Evolutionary conservation across 768 basidiomycete genomes (phyloP).

Genomic region (Amanita fuliginea): DNA sequence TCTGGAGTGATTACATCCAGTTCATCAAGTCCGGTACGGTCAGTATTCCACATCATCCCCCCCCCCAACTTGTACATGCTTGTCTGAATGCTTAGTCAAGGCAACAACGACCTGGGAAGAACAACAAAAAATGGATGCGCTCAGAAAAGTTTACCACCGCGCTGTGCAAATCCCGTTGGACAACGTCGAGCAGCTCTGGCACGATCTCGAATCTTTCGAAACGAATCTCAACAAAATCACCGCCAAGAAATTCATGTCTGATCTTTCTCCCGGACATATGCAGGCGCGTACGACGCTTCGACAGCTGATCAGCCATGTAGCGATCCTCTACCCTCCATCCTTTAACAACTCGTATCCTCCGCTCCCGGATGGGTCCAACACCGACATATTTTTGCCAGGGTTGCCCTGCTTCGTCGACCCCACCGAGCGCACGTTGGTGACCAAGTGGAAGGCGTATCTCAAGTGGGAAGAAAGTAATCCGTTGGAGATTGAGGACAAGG

Average conservation of each 20-base stretch:
- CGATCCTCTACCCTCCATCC: slow-evolving; percentile 40
- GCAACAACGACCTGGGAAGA: slow-evolving; percentile 87
- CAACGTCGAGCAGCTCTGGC: slow-evolving; percentile 89
- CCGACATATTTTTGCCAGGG: slow-evolving; percentile 51
- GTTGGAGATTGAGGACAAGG: slow-evolving; percentile 82
- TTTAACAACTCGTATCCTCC: slow-evolving; percentile 24
- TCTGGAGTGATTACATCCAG: slow-evolving; percentile 92
- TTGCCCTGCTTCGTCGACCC: slow-evolving; percentile 57
- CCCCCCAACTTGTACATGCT: not conserved
- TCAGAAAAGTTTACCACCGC: slow-evolving; percentile 87
- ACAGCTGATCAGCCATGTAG: slow-evolving; percentile 63
- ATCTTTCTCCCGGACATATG: slow-evolving; percentile 90
- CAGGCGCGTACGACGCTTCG: slow-evolving; percentile 86
- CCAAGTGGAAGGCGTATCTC: slow-evolving; percentile 84
- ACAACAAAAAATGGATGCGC: slow-evolving; percentile 88
- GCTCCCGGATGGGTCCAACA: slow-evolving; percentile 1
- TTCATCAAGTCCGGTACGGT: slow-evolving; percentile 74
- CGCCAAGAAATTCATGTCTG: slow-evolving; percentile 92
- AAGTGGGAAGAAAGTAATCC: slow-evolving; percentile 97
- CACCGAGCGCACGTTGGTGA: slow-evolving; percentile 64
- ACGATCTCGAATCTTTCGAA: slow-evolving; percentile 89
- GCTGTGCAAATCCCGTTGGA: slow-evolving; percentile 92
- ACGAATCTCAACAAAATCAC: slow-evolving; percentile 82
- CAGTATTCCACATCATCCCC: slow-evolving; percentile 12
- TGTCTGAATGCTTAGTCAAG: slow-evolving; percentile 13